Conservation (phyloP, 1,284 basidiomycete genomes). For the Ustilago bromivora region DNA sequence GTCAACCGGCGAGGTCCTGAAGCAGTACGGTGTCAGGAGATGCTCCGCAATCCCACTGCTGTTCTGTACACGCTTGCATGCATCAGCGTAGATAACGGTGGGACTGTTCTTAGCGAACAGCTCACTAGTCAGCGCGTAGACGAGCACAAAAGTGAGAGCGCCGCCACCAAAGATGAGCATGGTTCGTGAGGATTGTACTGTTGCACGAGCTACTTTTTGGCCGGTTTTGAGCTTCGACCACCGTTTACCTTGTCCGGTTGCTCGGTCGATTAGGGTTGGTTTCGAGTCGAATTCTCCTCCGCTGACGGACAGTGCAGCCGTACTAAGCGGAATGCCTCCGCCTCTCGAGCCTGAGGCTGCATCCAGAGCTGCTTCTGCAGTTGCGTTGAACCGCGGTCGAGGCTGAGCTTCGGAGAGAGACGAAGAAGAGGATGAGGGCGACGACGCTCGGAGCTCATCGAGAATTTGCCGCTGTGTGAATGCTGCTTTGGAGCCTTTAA, state of each 20-base stretch:
- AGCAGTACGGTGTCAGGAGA: constrained; percentile 59
- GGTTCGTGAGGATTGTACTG: constrained; percentile 79
- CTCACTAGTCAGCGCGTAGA: constrained; percentile 87
- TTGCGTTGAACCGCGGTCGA: constrained; percentile 42
- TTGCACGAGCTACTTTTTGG: constrained; percentile 86
- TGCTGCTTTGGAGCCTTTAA: constrained; percentile 37
- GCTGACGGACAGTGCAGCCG: constrained; percentile 34
- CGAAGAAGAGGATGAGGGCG: constrained; percentile 36
- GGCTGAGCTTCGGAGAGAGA: constrained; percentile 30
- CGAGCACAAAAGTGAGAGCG: constrained; percentile 74
- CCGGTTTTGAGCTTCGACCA: constrained; percentile 85
- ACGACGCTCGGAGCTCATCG: constrained; percentile 33
- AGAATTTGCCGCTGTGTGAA: constrained; percentile 49
- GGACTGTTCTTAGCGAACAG: constrained; percentile 93
- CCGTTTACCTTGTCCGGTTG: constrained; percentile 65
- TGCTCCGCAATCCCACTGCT: constrained; percentile 73
- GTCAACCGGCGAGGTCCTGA: constrained; percentile 50
- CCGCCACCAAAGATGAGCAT: constrained; percentile 81
- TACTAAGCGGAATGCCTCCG: constrained; percentile 39
- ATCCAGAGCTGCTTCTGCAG: constrained; percentile 48
- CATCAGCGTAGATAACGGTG: constrained; percentile 86
- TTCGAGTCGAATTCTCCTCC: constrained; percentile 15
- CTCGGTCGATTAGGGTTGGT: constrained; percentile 40
- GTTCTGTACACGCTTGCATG: constrained; percentile 83
- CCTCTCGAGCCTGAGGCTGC: constrained; percentile 31